Percentiles rank a stretch among this genome's conserved stretches.
phyloP scores from a whole-genome alignment of 345 rosid genomes.

The Melaleuca alternifolia region DNA sequence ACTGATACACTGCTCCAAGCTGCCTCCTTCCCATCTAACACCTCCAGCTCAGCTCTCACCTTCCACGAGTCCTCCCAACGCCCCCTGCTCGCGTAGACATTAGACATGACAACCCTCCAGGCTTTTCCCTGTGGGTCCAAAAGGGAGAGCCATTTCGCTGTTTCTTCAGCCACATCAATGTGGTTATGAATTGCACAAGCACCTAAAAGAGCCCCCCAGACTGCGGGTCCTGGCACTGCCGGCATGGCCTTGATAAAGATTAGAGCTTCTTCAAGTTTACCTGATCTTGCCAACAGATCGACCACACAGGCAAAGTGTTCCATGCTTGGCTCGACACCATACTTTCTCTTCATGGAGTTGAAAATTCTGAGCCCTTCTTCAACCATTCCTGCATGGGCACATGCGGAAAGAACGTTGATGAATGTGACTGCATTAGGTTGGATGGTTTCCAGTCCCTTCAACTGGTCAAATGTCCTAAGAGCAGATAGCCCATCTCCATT shows the following conservation, averaged over 20 bases:
- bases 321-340: constrained; percentile 41
- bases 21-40: constrained; percentile 10
- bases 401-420: constrained; percentile 55
- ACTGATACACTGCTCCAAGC: constrained; percentile 28
- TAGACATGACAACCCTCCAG: constrained; percentile 23
- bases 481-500: constrained; percentile 25
- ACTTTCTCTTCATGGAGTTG: constrained; percentile 35
- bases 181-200: constrained; percentile 6
- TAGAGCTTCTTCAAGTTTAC: constrained; percentile 49
- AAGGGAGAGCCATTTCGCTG: constrained; percentile 1
- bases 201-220: constrained; percentile 18
- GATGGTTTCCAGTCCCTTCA: not conserved
- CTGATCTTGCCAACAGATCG: constrained; percentile 71
- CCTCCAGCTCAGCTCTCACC: constrained; percentile 7
- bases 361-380: constrained; percentile 52
- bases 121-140: constrained; percentile 10
- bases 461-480: constrained; percentile 6
- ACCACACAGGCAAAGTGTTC: constrained; percentile 84
- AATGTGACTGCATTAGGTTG: constrained; percentile 58
- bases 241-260: constrained; percentile 16
- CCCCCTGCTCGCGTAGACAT: constrained; percentile 15
- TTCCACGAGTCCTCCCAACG: constrained; percentile 18
- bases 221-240: not conserved
- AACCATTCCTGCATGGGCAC: constrained; percentile 68
- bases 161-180: constrained; percentile 7